These are phyloP conservation scores for Priceomyces carsonii DNA, from an alignment of 805 yeast genomes.

Conservation along the genomic window DNA sequence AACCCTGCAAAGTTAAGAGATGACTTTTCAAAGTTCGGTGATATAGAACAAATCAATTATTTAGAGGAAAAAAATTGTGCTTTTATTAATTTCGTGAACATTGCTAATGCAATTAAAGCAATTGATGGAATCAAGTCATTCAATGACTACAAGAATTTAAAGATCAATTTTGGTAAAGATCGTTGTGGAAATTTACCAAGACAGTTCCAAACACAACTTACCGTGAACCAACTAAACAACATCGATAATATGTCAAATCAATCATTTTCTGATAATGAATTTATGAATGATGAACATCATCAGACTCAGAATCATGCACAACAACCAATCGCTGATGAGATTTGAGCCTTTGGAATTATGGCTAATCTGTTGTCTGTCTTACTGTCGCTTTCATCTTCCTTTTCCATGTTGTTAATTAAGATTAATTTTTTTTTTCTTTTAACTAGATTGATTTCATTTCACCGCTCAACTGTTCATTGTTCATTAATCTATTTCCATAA, in stretches of 20 bases:
- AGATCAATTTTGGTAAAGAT: slow-evolving; percentile 90
- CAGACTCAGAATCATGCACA: slow-evolving; percentile 5
- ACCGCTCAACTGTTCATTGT: background rate
- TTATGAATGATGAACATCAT: slow-evolving; percentile 18
- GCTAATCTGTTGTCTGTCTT: background rate
- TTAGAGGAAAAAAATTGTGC: slow-evolving; percentile 84
- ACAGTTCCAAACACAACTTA: slow-evolving; percentile 50
- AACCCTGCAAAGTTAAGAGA: slow-evolving; percentile 61
- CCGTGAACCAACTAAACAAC: slow-evolving; percentile 5
- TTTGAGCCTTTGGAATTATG: slow-evolving; percentile 3
- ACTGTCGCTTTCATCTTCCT: slow-evolving; percentile 1
- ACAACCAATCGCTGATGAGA: slow-evolving; percentile 5
- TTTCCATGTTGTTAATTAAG: slow-evolving; percentile 2
- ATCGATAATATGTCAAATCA: slow-evolving; percentile 18
- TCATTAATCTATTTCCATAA: too few relatives aligned
- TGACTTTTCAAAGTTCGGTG: slow-evolving; percentile 84
- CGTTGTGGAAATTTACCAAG: slow-evolving; percentile 94
- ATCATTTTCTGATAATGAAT: slow-evolving; percentile 24
- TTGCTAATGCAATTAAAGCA: slow-evolving; percentile 88
- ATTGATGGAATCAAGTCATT: slow-evolving; percentile 86
- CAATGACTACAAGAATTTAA: slow-evolving; percentile 60
- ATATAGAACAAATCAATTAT: slow-evolving; percentile 91
- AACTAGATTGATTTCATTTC: slow-evolving; percentile 6
- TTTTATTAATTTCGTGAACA: slow-evolving; percentile 87
- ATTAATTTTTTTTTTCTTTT: slow-evolving; percentile 1